phyloP scores from a whole-genome alignment of 179 eudicot genomes.

The Pouteria campechiana region DNA sequence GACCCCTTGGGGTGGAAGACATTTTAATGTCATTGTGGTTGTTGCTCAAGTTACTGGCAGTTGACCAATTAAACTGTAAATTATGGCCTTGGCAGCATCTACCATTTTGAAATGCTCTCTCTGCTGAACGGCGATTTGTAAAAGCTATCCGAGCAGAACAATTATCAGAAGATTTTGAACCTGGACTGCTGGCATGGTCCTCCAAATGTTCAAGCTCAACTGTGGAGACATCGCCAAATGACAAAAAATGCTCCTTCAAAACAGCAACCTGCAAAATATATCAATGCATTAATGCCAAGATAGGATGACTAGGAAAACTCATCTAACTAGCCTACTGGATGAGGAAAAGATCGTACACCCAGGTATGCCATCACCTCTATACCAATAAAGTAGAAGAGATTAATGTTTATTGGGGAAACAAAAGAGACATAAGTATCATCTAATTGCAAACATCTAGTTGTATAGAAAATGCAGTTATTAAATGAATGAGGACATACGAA shows the following conservation, averaged over 20 bases:
- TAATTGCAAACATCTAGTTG: no score
- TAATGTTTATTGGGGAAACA: no score
- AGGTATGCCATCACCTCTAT: no score
- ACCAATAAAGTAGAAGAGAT: no score
- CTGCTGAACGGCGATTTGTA: constrained; percentile 67
- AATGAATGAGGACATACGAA: no score
- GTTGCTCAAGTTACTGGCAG: constrained; percentile 24
- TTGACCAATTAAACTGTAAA: constrained; percentile 57
- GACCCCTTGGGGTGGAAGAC: constrained; percentile 25
- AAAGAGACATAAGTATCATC: no score
- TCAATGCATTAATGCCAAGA: neutral
- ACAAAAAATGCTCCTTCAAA: constrained; percentile 66
- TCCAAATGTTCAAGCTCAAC: constrained; percentile 53
- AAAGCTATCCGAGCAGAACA: constrained; percentile 54
- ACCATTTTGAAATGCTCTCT: constrained; percentile 67
- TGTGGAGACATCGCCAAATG: constrained; percentile 46
- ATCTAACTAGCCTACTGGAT: neutral
- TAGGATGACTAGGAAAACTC: neutral
- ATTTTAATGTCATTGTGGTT: constrained; percentile 32
- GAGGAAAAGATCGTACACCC: neutral
- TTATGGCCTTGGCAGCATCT: constrained; percentile 62
- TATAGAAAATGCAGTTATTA: no score
- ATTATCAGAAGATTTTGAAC: constrained; percentile 23
- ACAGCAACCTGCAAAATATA: constrained; percentile 43
- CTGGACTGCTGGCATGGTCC: constrained; percentile 13